Base-by-base conservation (phyloP, 495 filamentous ascomycete genomes). In the Neurospora pannonica region DNA sequence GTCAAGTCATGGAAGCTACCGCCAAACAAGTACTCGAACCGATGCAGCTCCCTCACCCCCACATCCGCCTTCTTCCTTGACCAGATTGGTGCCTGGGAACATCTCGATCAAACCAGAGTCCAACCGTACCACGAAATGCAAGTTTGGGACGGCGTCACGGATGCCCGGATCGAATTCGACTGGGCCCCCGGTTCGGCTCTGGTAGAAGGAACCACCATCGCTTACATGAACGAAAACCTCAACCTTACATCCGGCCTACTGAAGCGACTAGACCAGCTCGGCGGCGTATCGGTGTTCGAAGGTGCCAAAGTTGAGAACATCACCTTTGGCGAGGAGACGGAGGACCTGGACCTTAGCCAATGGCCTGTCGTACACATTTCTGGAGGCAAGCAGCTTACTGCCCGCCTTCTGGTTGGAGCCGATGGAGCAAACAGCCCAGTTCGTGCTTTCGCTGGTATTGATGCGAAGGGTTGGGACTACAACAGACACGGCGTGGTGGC, bases 401-500 rank as follows among this genome's bases (percentile, higher is more conserved):
- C 97, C 4, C 88, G 96, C 37, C 86, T 99, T 4, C 87, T 99
- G 6, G 90, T 99, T 17, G 96, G 96, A 7, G 97, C 97, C 17
- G 96, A 99, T 78, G 96, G 96, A 13, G 92, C 94, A 21, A 97
- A 97, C 81, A 96, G 93, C 80, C 97, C 96, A 21, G 96, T 98
- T 17, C 91, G 96, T 60, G 88, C 88, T 3, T 99, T 97, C 79
- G 94, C 95, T 8, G 92, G 91, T 42, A 98, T 98, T 77, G 82
- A 90, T 70, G 92, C 90, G 38, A 86, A 89, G 4, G 96, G 97
- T 28, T 99, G 95, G 94, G 97, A 98, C 81, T 99, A 98, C 84
- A 88, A 89, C 70, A 88, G 93, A 28, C 91, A 97, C 80, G 96
- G 97, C 21, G 88, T 98, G 10, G 96, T 99, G 17, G 96, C 96